A percentile compares a stretch with the other conserved stretches of the same genome.
phyloP scores from a whole-genome alignment of 1,284 basidiomycete genomes.

The Naganishia cerealis region DNA sequence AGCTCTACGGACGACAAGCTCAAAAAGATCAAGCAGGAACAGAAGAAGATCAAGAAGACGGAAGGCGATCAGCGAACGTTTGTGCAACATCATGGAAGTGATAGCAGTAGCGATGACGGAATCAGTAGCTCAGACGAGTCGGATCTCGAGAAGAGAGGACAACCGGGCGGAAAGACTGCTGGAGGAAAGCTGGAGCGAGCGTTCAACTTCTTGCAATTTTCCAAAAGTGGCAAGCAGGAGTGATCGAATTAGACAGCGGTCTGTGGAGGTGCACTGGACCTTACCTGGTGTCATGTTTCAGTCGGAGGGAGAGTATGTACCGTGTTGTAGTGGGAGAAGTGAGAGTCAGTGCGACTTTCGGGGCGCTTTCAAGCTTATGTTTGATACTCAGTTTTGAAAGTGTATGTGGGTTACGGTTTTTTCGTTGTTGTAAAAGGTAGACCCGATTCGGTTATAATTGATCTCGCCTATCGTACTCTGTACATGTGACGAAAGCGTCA shows the following conservation, averaged over 20 bases:
- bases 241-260: background rate
- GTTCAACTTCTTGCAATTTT: conserved; percentile 23
- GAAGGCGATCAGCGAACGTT: conserved; percentile 43
- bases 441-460: background rate
- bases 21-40: conserved; percentile 47
- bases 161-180: conserved; percentile 9
- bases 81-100: conserved; percentile 36
- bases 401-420: background rate
- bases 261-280: background rate
- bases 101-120: conserved; percentile 33
- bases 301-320: background rate
- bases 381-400: background rate
- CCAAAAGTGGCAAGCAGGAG: conserved; percentile 14
- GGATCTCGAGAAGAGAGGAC: conserved; percentile 40
- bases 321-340: too few species aligned
- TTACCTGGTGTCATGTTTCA: background rate
- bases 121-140: conserved; percentile 43
- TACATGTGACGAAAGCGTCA: too few species aligned
- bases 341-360: too few species aligned
- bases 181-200: conserved; percentile 26
- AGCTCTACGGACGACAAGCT: conserved; percentile 62
- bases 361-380: background rate
- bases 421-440: background rate
- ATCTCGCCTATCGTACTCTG: background rate
- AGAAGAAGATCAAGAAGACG: conserved; percentile 42